Evolutionary conservation across 2,329 filamentous ascomycete genomes (phyloP).

Genomic region (Ophiocordyceps camponoti-rufipedis): DNA sequence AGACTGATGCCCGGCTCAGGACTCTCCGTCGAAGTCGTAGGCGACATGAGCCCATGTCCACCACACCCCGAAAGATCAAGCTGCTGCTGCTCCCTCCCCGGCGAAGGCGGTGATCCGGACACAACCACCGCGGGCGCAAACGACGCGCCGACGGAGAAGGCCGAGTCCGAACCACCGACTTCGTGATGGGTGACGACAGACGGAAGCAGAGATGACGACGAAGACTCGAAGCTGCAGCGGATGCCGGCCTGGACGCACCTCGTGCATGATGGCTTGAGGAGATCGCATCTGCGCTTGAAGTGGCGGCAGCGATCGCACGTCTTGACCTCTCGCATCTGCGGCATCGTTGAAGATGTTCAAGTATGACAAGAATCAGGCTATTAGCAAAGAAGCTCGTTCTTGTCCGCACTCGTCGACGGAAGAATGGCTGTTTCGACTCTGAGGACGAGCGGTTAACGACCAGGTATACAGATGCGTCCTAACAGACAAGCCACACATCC

Average conservation of each 20-base stretch:
- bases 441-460: too few relatives aligned
- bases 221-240: slow-evolving; percentile 13
- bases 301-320: slow-evolving; percentile 18
- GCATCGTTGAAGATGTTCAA: slow-evolving; percentile 5
- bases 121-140: background rate
- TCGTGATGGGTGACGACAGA: background rate
- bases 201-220: background rate
- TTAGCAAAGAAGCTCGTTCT: too few relatives aligned
- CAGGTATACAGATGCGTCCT: too few relatives aligned
- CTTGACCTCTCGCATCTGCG: slow-evolving; percentile 16
- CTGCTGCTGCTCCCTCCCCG: slow-evolving; percentile 4
- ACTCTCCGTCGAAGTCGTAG: slow-evolving; percentile 11
- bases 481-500: too few relatives aligned
- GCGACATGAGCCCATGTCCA: slow-evolving; percentile 11
- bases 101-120: slow-evolving; percentile 3
- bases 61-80: background rate
- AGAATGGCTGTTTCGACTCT: too few relatives aligned
- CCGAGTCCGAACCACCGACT: background rate
- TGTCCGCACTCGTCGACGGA: too few relatives aligned
- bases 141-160: background rate
- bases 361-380: too few relatives aligned
- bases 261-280: slow-evolving; percentile 15
- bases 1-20: slow-evolving; percentile 6
- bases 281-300: slow-evolving; percentile 17
- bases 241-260: slow-evolving; percentile 15